These are phyloP conservation scores for Termitomyces sp. DNA, from an alignment of 768 basidiomycete species.

Conservation along the genomic window DNA sequence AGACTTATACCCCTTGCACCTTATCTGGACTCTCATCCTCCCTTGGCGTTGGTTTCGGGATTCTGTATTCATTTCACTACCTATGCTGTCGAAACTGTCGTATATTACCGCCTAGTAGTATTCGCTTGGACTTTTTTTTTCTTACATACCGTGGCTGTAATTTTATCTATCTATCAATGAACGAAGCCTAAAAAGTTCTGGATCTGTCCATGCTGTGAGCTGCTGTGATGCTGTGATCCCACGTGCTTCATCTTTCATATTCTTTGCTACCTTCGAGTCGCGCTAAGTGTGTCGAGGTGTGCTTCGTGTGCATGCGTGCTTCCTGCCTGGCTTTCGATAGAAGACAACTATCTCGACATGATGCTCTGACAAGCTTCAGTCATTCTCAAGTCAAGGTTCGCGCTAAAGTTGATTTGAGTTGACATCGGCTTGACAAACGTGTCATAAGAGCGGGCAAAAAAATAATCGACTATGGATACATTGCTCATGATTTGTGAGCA, in stretches of 20 bases:
- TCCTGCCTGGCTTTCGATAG: not conserved
- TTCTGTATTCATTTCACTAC: constrained; percentile 14
- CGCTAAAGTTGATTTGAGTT: not conserved
- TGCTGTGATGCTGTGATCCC: not conserved
- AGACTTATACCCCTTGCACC: constrained; percentile 12
- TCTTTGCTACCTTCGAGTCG: not conserved
- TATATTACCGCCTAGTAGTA: constrained; percentile 18
- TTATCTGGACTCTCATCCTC: constrained; percentile 5
- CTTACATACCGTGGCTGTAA: constrained; percentile 4
- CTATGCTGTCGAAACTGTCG: constrained; percentile 15
- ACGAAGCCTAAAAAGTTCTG: not conserved
- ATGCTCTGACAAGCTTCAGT: not conserved
- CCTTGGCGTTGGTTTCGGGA: constrained; percentile 4
- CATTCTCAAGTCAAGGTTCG: not conserved
- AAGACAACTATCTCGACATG: not conserved
- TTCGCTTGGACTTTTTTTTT: constrained; percentile 7
- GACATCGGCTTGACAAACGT: not conserved
- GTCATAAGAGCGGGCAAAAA: not conserved
- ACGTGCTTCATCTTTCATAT: not conserved
- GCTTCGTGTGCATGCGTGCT: not conserved
- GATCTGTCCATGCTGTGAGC: not conserved
- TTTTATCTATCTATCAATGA: constrained; percentile 8
- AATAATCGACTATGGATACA: not conserved
- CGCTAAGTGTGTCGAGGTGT: not conserved
- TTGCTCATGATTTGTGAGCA: not conserved